These are phyloP conservation scores for Raphanus sativus DNA, from an alignment of 345 rosid genomes.

Conservation along the genomic window DNA sequence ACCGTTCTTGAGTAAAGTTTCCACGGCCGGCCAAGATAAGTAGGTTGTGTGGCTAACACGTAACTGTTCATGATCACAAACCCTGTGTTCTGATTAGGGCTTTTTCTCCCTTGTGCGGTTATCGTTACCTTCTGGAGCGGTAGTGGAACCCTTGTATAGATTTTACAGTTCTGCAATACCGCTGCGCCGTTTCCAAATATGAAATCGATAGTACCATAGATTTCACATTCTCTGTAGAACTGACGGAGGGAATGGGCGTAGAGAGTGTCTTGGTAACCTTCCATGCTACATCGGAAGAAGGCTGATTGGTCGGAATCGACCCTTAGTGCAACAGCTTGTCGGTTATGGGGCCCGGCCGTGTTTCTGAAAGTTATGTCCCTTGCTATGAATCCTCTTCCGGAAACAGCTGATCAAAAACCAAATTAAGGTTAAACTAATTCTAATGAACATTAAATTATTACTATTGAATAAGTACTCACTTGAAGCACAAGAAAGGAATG, in stretches of 20 bases:
- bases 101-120: slow-evolving; percentile 82
- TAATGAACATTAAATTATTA: background rate
- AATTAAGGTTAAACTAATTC: background rate
- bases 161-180: slow-evolving; percentile 73
- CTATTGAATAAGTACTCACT: background rate
- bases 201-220: slow-evolving; percentile 85
- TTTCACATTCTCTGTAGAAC: slow-evolving; percentile 75
- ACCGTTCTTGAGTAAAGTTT: slow-evolving; percentile 84
- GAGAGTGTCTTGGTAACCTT: slow-evolving; percentile 87
- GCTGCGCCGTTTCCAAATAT: slow-evolving; percentile 89
- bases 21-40: slow-evolving; percentile 92
- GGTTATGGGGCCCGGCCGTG: slow-evolving; percentile 72
- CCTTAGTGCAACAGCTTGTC: slow-evolving; percentile 80
- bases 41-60: slow-evolving; percentile 60
- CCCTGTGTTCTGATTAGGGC: slow-evolving; percentile 70
- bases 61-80: slow-evolving; percentile 65
- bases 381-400: slow-evolving; percentile 88
- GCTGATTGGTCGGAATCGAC: slow-evolving; percentile 79
- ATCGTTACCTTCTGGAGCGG: slow-evolving; percentile 71
- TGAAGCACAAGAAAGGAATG: slow-evolving; percentile 14
- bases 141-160: slow-evolving; percentile 59
- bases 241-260: slow-evolving; percentile 85
- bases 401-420: slow-evolving; percentile 56
- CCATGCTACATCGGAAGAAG: slow-evolving; percentile 73
- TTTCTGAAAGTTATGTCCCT: slow-evolving; percentile 79